A percentile compares a stretch with the other conserved stretches of the same genome.
Evolutionary conservation across 2,329 filamentous ascomycete genomes (phyloP).

Genomic region (Paraphaeosphaeria sporulosa): DNA sequence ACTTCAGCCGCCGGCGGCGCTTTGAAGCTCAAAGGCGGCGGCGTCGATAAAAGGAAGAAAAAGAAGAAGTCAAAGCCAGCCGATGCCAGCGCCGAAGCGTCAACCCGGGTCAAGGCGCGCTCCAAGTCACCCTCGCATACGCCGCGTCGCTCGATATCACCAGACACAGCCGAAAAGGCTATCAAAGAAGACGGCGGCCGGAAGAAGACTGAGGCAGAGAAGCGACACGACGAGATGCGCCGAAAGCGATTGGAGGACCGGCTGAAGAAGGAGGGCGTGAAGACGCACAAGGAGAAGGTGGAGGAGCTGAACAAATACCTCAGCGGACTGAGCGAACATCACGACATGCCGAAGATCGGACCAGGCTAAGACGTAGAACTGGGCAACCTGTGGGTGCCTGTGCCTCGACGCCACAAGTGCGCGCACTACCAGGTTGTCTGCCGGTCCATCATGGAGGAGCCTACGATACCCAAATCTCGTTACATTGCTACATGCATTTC

Average conservation of each 20-base stretch:
- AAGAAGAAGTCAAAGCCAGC: slow-evolving; percentile 53
- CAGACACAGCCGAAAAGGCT: slow-evolving; percentile 37
- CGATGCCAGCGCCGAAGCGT: slow-evolving; percentile 21
- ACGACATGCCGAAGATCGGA: slow-evolving; percentile 79
- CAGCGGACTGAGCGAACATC: slow-evolving; percentile 91
- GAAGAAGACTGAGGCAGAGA: slow-evolving; percentile 84
- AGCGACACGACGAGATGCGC: slow-evolving; percentile 79
- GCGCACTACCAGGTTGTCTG: not conserved
- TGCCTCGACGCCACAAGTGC: too few species aligned
- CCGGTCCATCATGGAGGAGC: not conserved
- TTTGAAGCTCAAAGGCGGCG: slow-evolving; percentile 82
- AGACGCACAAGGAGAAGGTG: slow-evolving; percentile 96
- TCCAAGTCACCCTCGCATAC: slow-evolving; percentile 31
- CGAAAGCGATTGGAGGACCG: slow-evolving; percentile 83
- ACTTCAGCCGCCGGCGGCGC: slow-evolving; percentile 72
- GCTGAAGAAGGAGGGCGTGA: slow-evolving; percentile 83
- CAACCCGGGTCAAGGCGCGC: slow-evolving; percentile 26
- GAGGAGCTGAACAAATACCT: slow-evolving; percentile 95
- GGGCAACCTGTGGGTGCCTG: not conserved
- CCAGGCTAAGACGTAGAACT: slow-evolving; percentile 57
- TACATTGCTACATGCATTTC: not conserved
- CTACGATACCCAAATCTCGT: not conserved
- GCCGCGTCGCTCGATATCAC: slow-evolving; percentile 43
- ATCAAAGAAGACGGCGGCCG: slow-evolving; percentile 37
- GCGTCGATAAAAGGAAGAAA: slow-evolving; percentile 70